A percentile compares a stretch with the other conserved stretches of the same genome.
phyloP scores from a whole-genome alignment of 2,329 filamentous ascomycete species.

The Alternaria angustiovoidea region DNA sequence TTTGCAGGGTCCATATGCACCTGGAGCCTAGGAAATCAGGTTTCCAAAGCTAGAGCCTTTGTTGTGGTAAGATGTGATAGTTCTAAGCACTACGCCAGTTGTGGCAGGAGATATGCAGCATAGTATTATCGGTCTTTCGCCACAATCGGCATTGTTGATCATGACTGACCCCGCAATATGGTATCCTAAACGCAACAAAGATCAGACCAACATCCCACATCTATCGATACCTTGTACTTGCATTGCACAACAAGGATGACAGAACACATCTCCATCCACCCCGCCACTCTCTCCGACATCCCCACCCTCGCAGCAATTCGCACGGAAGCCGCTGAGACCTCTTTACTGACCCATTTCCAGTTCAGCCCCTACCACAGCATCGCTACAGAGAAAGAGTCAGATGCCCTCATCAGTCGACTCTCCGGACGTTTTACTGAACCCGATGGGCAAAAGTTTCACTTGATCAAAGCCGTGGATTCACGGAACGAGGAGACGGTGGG shows the following conservation, averaged over 20 bases:
- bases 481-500: background rate
- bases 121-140: background rate
- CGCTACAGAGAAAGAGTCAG: background rate
- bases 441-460: background rate
- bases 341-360: background rate
- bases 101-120: background rate
- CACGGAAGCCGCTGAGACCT: background rate
- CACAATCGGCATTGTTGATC: background rate
- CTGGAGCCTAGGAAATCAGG: background rate
- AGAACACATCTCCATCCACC: background rate
- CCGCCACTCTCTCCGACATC: background rate
- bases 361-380: background rate
- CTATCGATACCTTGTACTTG: background rate
- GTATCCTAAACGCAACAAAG: background rate
- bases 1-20: background rate
- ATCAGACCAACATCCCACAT: background rate
- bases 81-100: background rate
- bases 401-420: background rate
- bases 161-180: background rate
- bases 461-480: background rate
- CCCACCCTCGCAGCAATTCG: background rate
- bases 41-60: background rate
- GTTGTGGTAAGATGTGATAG: background rate
- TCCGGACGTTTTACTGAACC: background rate
- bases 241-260: background rate